These are phyloP conservation scores for Cladosporium colombiae DNA, from an alignment of 2,329 filamentous ascomycete species.

Conservation along the genomic window DNA sequence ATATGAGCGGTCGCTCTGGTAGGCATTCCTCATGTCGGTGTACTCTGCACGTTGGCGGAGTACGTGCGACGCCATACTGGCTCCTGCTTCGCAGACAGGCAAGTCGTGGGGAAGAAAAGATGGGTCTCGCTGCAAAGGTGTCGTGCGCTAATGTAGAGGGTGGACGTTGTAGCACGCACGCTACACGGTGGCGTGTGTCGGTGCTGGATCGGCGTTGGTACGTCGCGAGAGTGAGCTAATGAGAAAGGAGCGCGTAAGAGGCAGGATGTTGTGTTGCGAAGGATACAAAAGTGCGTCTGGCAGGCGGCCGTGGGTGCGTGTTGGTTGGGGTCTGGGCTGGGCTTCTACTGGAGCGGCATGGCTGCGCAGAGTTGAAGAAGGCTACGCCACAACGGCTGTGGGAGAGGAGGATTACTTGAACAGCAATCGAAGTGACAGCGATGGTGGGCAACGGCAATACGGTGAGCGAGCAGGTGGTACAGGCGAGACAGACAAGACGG, in stretches of 20 bases:
- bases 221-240: background rate
- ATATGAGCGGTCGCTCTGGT: conserved; percentile 28
- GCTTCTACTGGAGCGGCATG: conserved; percentile 13
- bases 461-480: conserved; percentile 5
- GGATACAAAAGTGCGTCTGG: conserved; percentile 11
- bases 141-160: conserved; percentile 16
- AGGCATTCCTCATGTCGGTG: conserved; percentile 34
- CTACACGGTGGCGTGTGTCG: conserved; percentile 16
- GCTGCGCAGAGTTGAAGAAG: conserved; percentile 1
- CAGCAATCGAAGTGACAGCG: background rate
- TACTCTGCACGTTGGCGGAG: conserved; percentile 35
- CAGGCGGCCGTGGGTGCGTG: background rate
- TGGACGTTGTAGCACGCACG: conserved; percentile 16
- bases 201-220: conserved; percentile 9
- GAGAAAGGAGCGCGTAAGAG: conserved; percentile 12
- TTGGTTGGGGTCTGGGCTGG: conserved; percentile 13
- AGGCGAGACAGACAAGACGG: conserved; percentile 1
- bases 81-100: background rate
- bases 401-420: background rate
- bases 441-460: background rate
- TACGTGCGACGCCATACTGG: conserved; percentile 17
- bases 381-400: conserved; percentile 4
- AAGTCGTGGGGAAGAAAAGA: conserved; percentile 15
- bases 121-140: conserved; percentile 20
- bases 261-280: conserved; percentile 11